A percentile compares a stretch with the other conserved stretches of the same genome.
Conservation (phyloP, 257 asterid genomes). For the Lantana camara region DNA sequence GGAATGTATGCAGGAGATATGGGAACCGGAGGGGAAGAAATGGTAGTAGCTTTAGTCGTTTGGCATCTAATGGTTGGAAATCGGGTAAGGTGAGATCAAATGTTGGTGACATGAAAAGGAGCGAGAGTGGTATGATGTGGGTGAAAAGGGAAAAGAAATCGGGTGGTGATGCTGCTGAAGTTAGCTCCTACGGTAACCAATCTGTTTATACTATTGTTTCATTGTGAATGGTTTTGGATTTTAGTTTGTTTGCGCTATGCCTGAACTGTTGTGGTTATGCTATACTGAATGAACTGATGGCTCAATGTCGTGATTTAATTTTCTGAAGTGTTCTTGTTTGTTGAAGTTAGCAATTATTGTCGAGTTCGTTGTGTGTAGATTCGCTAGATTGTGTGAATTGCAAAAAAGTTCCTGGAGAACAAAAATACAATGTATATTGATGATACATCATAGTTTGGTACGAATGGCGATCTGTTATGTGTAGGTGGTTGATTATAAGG, state of each 20-base stretch:
- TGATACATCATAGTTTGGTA: not conserved
- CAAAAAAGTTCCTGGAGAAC: not conserved
- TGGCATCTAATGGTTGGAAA: slow-evolving; percentile 2
- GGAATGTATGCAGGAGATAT: slow-evolving; percentile 21
- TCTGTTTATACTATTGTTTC: not conserved
- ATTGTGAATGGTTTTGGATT: not conserved
- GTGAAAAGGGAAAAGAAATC: slow-evolving; percentile 47
- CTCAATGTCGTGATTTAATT: not conserved
- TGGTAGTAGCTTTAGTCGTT: slow-evolving; percentile 20
- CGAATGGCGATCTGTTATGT: not conserved
- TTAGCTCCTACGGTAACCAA: slow-evolving; percentile 37
- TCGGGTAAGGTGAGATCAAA: slow-evolving; percentile 10
- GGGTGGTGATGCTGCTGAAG: slow-evolving; percentile 34
- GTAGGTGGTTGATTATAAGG: not conserved
- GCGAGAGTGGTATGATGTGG: slow-evolving; percentile 40
- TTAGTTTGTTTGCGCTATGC: slow-evolving; percentile 3
- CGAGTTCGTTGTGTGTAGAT: no score
- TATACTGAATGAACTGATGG: not conserved
- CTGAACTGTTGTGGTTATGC: slow-evolving; percentile 14
- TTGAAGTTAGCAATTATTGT: slow-evolving; percentile 1
- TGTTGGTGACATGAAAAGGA: slow-evolving; percentile 21
- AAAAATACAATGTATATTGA: not conserved
- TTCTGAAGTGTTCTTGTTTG: not conserved
- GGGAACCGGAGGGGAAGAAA: slow-evolving; percentile 12
- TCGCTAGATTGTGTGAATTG: no score